phyloP scores from a whole-genome alignment of 805 yeast genomes.

The Scheffersomyces amazonensis region DNA sequence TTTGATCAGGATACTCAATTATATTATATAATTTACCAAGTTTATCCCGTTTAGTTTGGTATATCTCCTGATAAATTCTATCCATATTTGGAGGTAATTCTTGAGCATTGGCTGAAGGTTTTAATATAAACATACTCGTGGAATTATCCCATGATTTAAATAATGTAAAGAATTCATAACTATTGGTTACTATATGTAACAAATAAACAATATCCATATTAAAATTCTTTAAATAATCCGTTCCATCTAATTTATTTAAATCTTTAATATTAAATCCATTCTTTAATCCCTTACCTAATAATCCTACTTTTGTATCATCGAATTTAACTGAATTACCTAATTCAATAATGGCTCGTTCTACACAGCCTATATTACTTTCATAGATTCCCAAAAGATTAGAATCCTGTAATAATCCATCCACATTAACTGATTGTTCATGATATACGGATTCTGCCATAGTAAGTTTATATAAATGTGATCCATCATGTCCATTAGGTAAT shows the following conservation, averaged over 20 bases:
- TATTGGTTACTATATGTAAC: constrained; percentile 66
- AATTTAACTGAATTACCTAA: constrained; percentile 74
- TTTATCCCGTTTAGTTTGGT: constrained; percentile 43
- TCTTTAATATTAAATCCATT: constrained; percentile 74
- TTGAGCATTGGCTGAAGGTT: constrained; percentile 69
- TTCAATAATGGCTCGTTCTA: constrained; percentile 74
- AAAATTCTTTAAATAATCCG: constrained; percentile 54
- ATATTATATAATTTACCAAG: constrained; percentile 40
- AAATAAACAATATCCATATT: constrained; percentile 59
- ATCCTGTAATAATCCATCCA: constrained; percentile 63
- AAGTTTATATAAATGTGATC: constrained; percentile 54
- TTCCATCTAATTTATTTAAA: constrained; percentile 45
- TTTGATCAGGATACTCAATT: constrained; percentile 50
- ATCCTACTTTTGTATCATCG: constrained; percentile 71
- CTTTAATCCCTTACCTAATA: constrained; percentile 80
- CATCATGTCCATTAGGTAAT: constrained; percentile 68
- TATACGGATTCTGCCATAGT: constrained; percentile 66
- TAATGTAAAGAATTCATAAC: constrained; percentile 70
- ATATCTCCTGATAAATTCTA: constrained; percentile 55
- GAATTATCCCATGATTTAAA: constrained; percentile 60
- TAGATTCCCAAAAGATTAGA: constrained; percentile 65
- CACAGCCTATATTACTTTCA: constrained; percentile 66
- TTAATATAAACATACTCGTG: constrained; percentile 55
- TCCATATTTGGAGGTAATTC: constrained; percentile 55
- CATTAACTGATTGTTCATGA: constrained; percentile 51